phyloP scores from a whole-genome alignment of 805 yeast species.

The Ogataea paraovalis region DNA sequence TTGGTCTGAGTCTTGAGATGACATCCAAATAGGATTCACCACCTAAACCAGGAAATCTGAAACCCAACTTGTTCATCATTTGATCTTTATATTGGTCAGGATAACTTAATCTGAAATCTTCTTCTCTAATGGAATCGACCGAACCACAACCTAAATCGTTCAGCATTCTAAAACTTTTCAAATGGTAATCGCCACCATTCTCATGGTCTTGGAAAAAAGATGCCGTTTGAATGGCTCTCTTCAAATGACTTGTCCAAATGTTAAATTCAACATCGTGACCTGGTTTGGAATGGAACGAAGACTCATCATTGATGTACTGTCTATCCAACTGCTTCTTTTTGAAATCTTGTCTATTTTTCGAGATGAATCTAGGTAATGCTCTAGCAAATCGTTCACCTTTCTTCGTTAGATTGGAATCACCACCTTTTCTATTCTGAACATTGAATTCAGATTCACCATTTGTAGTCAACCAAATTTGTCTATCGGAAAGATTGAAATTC shows the following conservation, averaged over 20 bases:
- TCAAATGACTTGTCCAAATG: constrained; percentile 33
- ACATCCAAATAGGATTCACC: constrained; percentile 38
- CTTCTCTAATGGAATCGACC: constrained; percentile 30
- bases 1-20: constrained; percentile 32
- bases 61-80: constrained; percentile 28
- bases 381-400: constrained; percentile 31
- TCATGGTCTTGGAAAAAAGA: constrained; percentile 28
- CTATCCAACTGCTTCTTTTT: constrained; percentile 31
- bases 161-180: constrained; percentile 32
- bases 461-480: constrained; percentile 35
- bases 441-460: constrained; percentile 33
- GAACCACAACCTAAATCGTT: constrained; percentile 35
- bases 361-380: constrained; percentile 33
- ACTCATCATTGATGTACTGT: constrained; percentile 30
- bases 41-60: constrained; percentile 34
- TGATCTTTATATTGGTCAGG: constrained; percentile 28
- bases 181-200: constrained; percentile 17
- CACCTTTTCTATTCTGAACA: constrained; percentile 27
- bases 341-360: constrained; percentile 32
- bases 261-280: constrained; percentile 27
- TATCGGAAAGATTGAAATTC: constrained; percentile 35
- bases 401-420: constrained; percentile 29
- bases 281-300: constrained; percentile 15
- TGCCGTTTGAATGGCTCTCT: constrained; percentile 32
- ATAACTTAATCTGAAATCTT: constrained; percentile 25